Base-by-base conservation (phyloP, 2,329 filamentous ascomycete genomes). In the Corinectria fuckeliana region DNA sequence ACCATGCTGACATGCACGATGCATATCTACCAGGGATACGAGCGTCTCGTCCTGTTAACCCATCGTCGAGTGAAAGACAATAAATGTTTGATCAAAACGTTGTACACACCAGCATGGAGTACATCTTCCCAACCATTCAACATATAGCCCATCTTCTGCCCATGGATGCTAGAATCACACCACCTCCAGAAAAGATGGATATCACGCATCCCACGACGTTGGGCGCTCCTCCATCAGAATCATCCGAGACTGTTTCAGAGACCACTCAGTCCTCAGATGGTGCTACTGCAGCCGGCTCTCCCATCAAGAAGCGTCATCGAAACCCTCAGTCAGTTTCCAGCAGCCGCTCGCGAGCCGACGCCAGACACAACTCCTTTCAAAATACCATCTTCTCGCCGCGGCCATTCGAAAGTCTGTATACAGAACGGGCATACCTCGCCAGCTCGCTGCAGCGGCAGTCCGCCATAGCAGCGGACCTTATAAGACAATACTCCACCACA, bases 351-450 rank as follows among this genome's bases (percentile, higher is more conserved):
- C 52, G 26, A 21, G 20, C 50, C 25, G 42, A 62, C 14, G 28
- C 52, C 16, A 60, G 45, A 2, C 58, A 61, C 4, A 42, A 54
- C 9, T n/a, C 58, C 4, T 41, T 54, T 20, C 6, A 13, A 49
- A 61, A 58, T 16, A 49, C 63, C 14, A 64, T 75, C 56, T 70
- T 80, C 42, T 70, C 74, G 3, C 77, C 76, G 2, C 75, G 80
- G 1, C 68, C 78, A 0, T 75, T 81, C 48, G 74, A 78, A 16
- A 76, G 78, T 5, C 73, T 85, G 4, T 75, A 78, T 52, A 69
- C 71, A 3, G 83, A 88, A 64, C 75, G 77, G 11, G 70, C 77
- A 6, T 84, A 85, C 58, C 77, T 86, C 16, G 56, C 76, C 1
- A 60, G 71, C 16, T 71, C 69, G 9, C 75, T 86, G 0, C 76